Evolutionary conservation across 1,139 yeast genomes (phyloP).

Genomic region (Nadsonia starkeyi-henricii): DNA sequence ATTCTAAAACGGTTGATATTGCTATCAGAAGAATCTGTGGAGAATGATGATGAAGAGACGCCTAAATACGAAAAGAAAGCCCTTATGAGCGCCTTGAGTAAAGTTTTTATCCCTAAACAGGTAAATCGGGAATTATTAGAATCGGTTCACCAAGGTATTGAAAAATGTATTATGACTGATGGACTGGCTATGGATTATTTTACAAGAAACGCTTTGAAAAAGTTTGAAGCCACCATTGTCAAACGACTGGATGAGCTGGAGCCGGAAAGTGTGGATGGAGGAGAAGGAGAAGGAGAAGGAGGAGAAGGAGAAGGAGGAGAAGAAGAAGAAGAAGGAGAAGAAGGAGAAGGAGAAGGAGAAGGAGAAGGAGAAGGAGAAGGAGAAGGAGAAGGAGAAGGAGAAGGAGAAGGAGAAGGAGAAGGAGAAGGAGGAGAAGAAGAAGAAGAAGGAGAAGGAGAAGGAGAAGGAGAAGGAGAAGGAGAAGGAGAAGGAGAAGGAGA

Average conservation of each 20-base stretch:
- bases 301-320: constrained; percentile 11
- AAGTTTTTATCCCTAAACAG: constrained; percentile 29
- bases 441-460: constrained; percentile 8
- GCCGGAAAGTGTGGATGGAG: constrained; percentile 6
- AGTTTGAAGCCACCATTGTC: constrained; percentile 26
- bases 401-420: constrained; percentile 5
- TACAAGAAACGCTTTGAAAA: constrained; percentile 35
- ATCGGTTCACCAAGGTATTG: constrained; percentile 12
- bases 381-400: constrained; percentile 12
- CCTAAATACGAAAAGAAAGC: constrained; percentile 33
- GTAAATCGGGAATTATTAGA: constrained; percentile 9
- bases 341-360: constrained; percentile 8
- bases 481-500: constrained; percentile 11
- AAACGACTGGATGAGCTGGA: constrained; percentile 15
- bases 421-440: constrained; percentile 1
- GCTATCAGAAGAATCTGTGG: constrained; percentile 29
- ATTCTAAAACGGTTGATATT: constrained; percentile 29
- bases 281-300: constrained; percentile 7
- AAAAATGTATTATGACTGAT: constrained; percentile 19
- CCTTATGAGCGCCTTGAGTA: constrained; percentile 38
- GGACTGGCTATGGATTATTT: constrained; percentile 10
- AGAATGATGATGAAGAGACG: constrained; percentile 11
- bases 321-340: constrained; percentile 10
- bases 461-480: constrained; percentile 13
- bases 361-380: constrained; percentile 12